A percentile compares a stretch with the other conserved stretches of the same genome.
These are phyloP conservation scores for Lipomyces oligophaga DNA, from an alignment of 805 yeast species.

Conservation along the genomic window DNA sequence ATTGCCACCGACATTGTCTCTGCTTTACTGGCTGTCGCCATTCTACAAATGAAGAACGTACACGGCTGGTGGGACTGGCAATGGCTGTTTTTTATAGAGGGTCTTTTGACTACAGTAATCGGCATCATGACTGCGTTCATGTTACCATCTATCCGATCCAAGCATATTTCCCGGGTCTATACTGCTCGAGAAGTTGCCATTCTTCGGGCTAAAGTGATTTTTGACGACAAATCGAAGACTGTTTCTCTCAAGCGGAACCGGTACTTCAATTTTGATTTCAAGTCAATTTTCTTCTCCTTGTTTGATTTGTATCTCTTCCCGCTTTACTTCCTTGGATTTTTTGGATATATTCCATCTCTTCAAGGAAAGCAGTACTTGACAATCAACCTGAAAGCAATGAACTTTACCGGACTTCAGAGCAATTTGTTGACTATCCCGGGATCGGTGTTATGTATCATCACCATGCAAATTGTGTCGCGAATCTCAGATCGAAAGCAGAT, in stretches of 20 bases:
- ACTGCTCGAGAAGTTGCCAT: constrained; percentile 23
- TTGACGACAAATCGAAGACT: constrained; percentile 21
- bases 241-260: constrained; percentile 17
- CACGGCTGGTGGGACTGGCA: constrained; percentile 52
- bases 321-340: constrained; percentile 21
- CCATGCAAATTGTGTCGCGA: constrained; percentile 31
- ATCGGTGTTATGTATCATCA: constrained; percentile 31
- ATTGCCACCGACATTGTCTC: constrained; percentile 47
- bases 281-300: constrained; percentile 10
- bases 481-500: constrained; percentile 19
- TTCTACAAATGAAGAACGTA: constrained; percentile 48
- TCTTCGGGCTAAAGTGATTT: constrained; percentile 23
- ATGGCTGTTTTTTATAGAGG: constrained; percentile 64
- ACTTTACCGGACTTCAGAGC: constrained; percentile 50
- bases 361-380: constrained; percentile 38
- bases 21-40: constrained; percentile 52
- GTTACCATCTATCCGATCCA: constrained; percentile 43
- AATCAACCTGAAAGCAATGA: constrained; percentile 46
- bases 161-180: constrained; percentile 18
- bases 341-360: constrained; percentile 25
- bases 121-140: constrained; percentile 48
- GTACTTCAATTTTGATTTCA: constrained; percentile 7
- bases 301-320: constrained; percentile 23
- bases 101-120: constrained; percentile 51
- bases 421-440: constrained; percentile 54